A percentile compares a stretch with the other conserved stretches of the same genome.
Conservation (phyloP, 2,329 filamentous ascomycete species). For the Aspergillus pseudotamarii region DNA sequence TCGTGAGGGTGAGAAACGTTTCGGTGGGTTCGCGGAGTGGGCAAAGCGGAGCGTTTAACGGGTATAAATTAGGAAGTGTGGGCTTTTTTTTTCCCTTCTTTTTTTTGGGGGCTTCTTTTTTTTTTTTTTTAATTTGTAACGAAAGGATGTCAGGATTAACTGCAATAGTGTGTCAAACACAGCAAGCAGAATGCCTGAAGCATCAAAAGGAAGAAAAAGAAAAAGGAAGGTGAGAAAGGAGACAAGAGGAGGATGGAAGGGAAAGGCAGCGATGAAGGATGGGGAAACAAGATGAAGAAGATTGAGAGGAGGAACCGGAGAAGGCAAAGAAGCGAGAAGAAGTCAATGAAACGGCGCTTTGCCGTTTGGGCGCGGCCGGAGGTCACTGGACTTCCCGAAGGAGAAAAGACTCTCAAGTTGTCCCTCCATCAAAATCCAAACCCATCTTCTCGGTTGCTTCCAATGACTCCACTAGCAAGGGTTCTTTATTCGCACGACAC, state of each 20-base stretch:
- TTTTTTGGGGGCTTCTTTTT: conserved; percentile 7
- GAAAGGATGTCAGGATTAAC: conserved; percentile 41
- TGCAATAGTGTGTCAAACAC: conserved; percentile 52
- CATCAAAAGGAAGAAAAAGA: conserved; percentile 28
- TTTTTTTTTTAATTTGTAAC: conserved; percentile 23
- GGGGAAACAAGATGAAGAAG: conserved; percentile 11
- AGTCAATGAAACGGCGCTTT: conserved; percentile 23
- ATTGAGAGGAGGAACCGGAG: conserved; percentile 7
- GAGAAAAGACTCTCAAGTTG: not conserved
- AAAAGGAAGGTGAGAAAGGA: conserved; percentile 25
- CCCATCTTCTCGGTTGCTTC: not conserved
- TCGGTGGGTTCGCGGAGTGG: conserved; percentile 16
- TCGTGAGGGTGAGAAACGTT: conserved; percentile 13
- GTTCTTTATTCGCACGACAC: conserved; percentile 3
- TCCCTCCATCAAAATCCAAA: not conserved
- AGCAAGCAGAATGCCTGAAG: conserved; percentile 35
- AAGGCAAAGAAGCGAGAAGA: conserved; percentile 8
- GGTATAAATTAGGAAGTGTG: conserved; percentile 22
- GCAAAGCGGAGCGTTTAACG: conserved; percentile 22
- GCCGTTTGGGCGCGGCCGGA: conserved; percentile 18
- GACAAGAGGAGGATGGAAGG: conserved; percentile 19
- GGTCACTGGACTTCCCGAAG: conserved; percentile 20
- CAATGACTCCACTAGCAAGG: not conserved
- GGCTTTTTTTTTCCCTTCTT: conserved; percentile 20
- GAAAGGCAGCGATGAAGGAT: conserved; percentile 15